Percentiles rank a stretch among this genome's conserved stretches.
phyloP scores from a whole-genome alignment of 1,284 basidiomycete genomes.

The Apiotrichum siamense region DNA sequence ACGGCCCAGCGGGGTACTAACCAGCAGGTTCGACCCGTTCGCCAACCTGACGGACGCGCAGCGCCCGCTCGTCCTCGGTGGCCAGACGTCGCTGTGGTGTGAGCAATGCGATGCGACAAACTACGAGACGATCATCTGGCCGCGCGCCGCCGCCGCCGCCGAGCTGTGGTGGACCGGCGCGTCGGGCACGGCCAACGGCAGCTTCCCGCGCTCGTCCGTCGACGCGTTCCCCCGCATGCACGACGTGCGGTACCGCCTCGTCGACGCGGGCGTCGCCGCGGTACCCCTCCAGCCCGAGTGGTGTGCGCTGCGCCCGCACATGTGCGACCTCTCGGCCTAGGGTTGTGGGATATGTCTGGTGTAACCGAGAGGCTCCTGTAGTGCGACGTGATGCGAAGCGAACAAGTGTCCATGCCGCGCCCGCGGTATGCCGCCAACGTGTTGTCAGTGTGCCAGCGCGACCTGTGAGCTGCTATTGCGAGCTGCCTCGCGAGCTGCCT shows the following conservation, averaged over 20 bases:
- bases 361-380: too few relatives aligned
- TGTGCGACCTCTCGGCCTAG: background rate
- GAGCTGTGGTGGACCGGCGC: slow-evolving; percentile 83
- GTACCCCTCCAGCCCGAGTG: slow-evolving; percentile 70
- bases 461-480: too few relatives aligned
- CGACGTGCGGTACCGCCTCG: slow-evolving; percentile 63
- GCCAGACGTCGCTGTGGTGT: slow-evolving; percentile 66
- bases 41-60: slow-evolving; percentile 55
- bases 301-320: slow-evolving; percentile 53
- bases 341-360: too few relatives aligned
- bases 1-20: too few relatives aligned
- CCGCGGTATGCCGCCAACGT: too few relatives aligned
- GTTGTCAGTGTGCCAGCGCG: too few relatives aligned
- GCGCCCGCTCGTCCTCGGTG: slow-evolving; percentile 57
- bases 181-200: slow-evolving; percentile 21
- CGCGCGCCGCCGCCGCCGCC: slow-evolving; percentile 66
- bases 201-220: slow-evolving; percentile 2
- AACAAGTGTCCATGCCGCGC: too few relatives aligned
- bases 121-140: slow-evolving; percentile 69
- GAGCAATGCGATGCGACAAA: slow-evolving; percentile 68
- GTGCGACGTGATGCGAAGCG: too few relatives aligned
- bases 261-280: slow-evolving; percentile 60
- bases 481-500: too few relatives aligned
- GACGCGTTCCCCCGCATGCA: slow-evolving; percentile 69
- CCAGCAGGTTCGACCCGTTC: background rate